These are phyloP conservation scores for Cutaneotrichosporon cyanovorans DNA, from an alignment of 1,284 basidiomycete genomes.

Conservation along the genomic window DNA sequence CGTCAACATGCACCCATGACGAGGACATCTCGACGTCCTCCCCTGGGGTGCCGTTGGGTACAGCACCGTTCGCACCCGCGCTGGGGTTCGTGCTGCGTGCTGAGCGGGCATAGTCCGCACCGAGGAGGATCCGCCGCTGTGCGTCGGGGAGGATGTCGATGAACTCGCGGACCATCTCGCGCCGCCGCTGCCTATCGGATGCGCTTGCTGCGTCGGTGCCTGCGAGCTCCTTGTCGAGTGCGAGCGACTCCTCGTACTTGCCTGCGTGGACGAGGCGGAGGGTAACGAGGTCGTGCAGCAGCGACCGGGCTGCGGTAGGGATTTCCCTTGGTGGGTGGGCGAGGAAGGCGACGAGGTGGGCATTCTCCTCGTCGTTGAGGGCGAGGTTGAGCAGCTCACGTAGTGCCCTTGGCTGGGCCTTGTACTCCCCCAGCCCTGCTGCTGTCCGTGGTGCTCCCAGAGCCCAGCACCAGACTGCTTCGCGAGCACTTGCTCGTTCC, in stretches of 20 bases:
- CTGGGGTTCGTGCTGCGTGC: background rate
- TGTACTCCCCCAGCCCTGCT: constrained; percentile 22
- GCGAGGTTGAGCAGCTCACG: constrained; percentile 37
- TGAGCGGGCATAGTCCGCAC: constrained; percentile 5
- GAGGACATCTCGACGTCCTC: constrained; percentile 22
- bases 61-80: constrained; percentile 10
- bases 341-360: constrained; percentile 36
- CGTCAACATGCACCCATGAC: constrained; percentile 10
- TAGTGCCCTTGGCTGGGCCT: constrained; percentile 26
- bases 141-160: constrained; percentile 55
- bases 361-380: constrained; percentile 32
- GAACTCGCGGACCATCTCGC: constrained; percentile 61
- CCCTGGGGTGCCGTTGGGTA: constrained; percentile 2
- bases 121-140: constrained; percentile 43
- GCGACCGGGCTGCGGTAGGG: constrained; percentile 51
- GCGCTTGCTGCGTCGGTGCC: constrained; percentile 42
- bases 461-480: constrained; percentile 34
- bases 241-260: constrained; percentile 62
- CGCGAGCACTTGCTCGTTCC: constrained; percentile 17
- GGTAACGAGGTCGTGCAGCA: constrained; percentile 71
- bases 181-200: constrained; percentile 49
- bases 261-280: constrained; percentile 69
- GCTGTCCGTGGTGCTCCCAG: constrained; percentile 27
- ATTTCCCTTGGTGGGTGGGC: constrained; percentile 48
- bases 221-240: constrained; percentile 56